Conservation (phyloP, 257 asterid genomes). For the Petunia secreta region DNA sequence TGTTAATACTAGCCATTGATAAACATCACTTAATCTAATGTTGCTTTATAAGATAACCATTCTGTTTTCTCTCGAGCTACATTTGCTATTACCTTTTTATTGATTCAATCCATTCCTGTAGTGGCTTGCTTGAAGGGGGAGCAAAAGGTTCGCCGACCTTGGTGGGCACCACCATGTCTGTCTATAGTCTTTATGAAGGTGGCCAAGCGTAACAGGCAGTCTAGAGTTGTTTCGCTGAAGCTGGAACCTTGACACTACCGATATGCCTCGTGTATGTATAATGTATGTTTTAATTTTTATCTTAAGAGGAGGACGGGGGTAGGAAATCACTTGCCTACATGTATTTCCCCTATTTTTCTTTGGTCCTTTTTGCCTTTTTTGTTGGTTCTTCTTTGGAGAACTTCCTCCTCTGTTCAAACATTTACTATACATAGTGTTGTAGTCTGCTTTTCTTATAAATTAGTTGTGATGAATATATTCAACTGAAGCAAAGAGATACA, state of each 20-base stretch:
- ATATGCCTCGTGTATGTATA: constrained; percentile 32
- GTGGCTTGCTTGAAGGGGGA: constrained; percentile 99
- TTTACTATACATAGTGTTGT: constrained; percentile 34
- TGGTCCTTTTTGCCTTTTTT: constrained; percentile 37
- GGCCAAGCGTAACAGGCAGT: constrained; percentile 86
- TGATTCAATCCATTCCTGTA: constrained; percentile 28
- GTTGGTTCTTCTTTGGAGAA: constrained; percentile 49
- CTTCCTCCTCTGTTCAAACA: constrained; percentile 37
- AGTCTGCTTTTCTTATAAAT: constrained; percentile 14
- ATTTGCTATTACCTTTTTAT: not conserved
- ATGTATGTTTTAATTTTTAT: constrained; percentile 28
- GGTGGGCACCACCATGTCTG: constrained; percentile 98
- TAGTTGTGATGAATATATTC: constrained; percentile 6
- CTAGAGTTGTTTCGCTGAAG: constrained; percentile 94
- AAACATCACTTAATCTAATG: not conserved
- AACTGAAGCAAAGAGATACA: constrained; percentile 24
- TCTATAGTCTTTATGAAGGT: constrained; percentile 64
- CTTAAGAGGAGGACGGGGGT: constrained; percentile 24
- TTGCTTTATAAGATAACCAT: not conserved
- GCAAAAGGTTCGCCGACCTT: constrained; percentile 85
- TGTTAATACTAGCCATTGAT: not conserved
- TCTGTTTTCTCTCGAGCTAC: not conserved
- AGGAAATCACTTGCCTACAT: constrained; percentile 23
- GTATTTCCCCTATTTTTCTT: constrained; percentile 5
- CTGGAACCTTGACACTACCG: constrained; percentile 79